phyloP scores from a whole-genome alignment of 495 filamentous ascomycete genomes.

The Penicillium canescens region DNA sequence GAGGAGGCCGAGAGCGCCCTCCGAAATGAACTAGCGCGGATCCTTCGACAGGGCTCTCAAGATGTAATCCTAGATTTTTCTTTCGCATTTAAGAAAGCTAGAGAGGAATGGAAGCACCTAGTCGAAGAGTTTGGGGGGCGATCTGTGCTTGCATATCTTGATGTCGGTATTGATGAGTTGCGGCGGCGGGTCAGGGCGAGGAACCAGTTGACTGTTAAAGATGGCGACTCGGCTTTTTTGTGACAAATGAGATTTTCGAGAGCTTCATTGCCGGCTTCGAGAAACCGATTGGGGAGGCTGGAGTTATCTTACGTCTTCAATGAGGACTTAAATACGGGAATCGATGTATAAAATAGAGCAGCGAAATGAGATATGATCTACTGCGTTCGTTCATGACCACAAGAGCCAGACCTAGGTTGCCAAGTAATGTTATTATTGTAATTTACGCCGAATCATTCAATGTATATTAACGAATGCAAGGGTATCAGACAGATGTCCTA shows the following conservation, averaged over 20 bases:
- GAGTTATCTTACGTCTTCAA: constrained; percentile 25
- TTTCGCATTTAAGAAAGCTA: constrained; percentile 29
- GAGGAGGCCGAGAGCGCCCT: constrained; percentile 28
- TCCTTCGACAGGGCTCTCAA: constrained; percentile 22
- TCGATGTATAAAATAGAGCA: too few species aligned
- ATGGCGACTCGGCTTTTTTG: constrained; percentile 40
- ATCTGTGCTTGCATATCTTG: constrained; percentile 35
- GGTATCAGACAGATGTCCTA: too few species aligned
- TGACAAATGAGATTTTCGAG: constrained; percentile 33
- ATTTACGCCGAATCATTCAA: too few species aligned
- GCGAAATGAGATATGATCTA: too few species aligned
- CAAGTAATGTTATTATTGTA: too few species aligned
- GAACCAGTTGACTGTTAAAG: constrained; percentile 21
- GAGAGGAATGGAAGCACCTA: constrained; percentile 31
- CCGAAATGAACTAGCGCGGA: constrained; percentile 9
- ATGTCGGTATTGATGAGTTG: constrained; percentile 27
- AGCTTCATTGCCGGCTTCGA: constrained; percentile 41
- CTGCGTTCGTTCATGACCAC: too few species aligned
- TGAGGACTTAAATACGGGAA: neutral
- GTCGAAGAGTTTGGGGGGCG: constrained; percentile 29
- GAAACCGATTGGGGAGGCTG: constrained; percentile 31
- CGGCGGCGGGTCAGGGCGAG: constrained; percentile 28
- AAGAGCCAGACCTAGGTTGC: too few species aligned
- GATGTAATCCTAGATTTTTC: constrained; percentile 36
- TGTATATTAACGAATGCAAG: too few species aligned